Percentiles rank a stretch among this genome's conserved stretches.
Conservation (phyloP, 768 basidiomycete genomes). For the Leccinum subgranulosum region DNA sequence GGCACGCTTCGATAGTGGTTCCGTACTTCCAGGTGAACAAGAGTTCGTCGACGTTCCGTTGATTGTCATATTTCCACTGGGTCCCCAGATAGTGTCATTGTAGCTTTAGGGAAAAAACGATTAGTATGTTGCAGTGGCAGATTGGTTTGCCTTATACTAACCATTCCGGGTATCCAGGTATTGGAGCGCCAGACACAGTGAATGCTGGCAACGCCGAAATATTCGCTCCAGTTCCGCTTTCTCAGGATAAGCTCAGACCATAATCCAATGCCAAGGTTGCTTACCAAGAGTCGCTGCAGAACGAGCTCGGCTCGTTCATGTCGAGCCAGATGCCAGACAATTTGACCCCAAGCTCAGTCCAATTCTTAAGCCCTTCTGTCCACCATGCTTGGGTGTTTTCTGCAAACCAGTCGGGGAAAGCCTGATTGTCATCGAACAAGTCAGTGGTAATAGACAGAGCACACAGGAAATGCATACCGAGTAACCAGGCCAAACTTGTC, state of each 20-base stretch:
- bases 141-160: conserved; percentile 16
- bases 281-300: conserved; percentile 61
- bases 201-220: conserved; percentile 58
- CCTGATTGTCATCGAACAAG: conserved; percentile 26
- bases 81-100: conserved; percentile 56
- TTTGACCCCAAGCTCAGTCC: conserved; percentile 47
- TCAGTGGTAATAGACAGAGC: background rate
- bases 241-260: background rate
- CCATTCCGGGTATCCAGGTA: conserved; percentile 71
- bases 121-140: background rate
- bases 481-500: conserved; percentile 78
- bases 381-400: conserved; percentile 54
- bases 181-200: conserved; percentile 46
- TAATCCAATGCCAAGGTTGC: background rate
- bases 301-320: conserved; percentile 67
- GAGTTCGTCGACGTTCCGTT: conserved; percentile 59
- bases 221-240: conserved; percentile 51
- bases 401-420: conserved; percentile 63
- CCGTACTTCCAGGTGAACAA: conserved; percentile 18
- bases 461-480: conserved; percentile 40
- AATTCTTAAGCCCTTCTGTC: conserved; percentile 57
- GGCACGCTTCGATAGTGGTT: conserved; percentile 36
- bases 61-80: conserved; percentile 73
- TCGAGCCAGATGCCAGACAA: conserved; percentile 69
- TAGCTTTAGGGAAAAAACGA: conserved; percentile 41